A percentile compares a stretch with the other conserved stretches of the same genome.
phyloP scores from a whole-genome alignment of 495 filamentous ascomycete species.

The Aspergillus egyptiacus region DNA sequence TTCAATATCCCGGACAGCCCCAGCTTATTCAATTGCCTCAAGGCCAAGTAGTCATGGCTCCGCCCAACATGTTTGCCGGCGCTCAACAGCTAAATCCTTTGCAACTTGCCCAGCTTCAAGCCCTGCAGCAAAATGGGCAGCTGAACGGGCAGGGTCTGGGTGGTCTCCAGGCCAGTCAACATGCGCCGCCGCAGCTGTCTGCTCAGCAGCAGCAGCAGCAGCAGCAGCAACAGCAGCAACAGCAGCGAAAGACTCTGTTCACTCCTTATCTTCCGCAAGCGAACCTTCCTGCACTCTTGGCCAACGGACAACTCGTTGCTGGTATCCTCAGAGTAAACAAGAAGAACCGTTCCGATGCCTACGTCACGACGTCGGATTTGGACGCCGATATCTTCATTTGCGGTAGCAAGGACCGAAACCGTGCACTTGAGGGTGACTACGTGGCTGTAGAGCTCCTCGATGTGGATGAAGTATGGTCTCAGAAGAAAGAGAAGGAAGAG shows the following conservation, averaged over 20 bases:
- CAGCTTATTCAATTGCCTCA: slow-evolving; percentile 82
- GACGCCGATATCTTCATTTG: slow-evolving; percentile 99
- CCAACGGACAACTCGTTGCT: slow-evolving; percentile 89
- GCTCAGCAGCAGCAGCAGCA: slow-evolving; percentile 57
- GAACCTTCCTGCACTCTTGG: slow-evolving; percentile 81
- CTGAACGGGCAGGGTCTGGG: slow-evolving; percentile 67
- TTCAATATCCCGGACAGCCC: slow-evolving; percentile 88
- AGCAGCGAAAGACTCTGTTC: slow-evolving; percentile 96
- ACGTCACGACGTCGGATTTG: slow-evolving; percentile 88
- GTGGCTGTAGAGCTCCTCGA: slow-evolving; percentile 95
- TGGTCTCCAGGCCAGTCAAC: slow-evolving; percentile 66
- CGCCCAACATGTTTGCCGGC: slow-evolving; percentile 67
- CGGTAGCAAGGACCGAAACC: slow-evolving; percentile 95
- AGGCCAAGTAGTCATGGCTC: slow-evolving; percentile 70
- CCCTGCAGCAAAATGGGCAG: slow-evolving; percentile 74
- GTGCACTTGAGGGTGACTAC: slow-evolving; percentile 90
- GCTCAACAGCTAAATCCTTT: slow-evolving; percentile 83
- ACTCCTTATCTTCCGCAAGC: slow-evolving; percentile 97
- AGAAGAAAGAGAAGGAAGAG: slow-evolving; percentile 98
- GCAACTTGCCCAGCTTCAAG: slow-evolving; percentile 86
- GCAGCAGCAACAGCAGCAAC: slow-evolving; percentile 80
- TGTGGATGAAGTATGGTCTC: slow-evolving; percentile 96
- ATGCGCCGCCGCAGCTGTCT: slow-evolving; percentile 57
- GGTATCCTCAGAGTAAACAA: slow-evolving; percentile 98
- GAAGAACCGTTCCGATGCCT: slow-evolving; percentile 97